These are phyloP conservation scores for Grigorovia yakushimaensis DNA, from an alignment of 805 yeast genomes.

Conservation along the genomic window DNA sequence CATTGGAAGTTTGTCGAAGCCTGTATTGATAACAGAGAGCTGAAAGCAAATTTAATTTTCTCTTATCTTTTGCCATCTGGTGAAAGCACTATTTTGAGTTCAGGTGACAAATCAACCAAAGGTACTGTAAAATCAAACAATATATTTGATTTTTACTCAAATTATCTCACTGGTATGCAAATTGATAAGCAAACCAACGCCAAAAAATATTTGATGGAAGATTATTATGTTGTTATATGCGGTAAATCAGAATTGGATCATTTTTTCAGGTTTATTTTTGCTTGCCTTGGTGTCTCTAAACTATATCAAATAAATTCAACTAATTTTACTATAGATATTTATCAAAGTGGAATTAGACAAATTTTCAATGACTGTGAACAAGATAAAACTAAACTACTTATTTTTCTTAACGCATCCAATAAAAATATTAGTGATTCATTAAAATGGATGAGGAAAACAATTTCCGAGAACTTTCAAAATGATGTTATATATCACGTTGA, in stretches of 20 bases:
- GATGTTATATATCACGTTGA: conserved; percentile 12
- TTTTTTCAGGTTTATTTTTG: conserved; percentile 20
- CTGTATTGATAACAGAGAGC: conserved; percentile 27
- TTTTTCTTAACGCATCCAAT: conserved; percentile 15
- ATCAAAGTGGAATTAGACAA: background rate
- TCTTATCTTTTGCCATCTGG: conserved; percentile 68
- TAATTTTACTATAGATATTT: background rate
- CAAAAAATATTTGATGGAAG: conserved; percentile 17
- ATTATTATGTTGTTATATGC: conserved; percentile 29
- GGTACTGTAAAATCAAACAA: conserved; percentile 40
- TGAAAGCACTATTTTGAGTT: conserved; percentile 36
- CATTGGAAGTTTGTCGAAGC: conserved; percentile 48
- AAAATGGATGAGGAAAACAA: conserved; percentile 3
- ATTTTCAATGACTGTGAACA: background rate
- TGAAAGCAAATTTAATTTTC: conserved; percentile 30
- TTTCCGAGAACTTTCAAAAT: conserved; percentile 1
- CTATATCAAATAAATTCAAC: conserved; percentile 6
- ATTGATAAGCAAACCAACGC: conserved; percentile 34
- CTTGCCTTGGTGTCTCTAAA: conserved; percentile 15
- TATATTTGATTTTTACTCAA: conserved; percentile 34
- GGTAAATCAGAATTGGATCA: conserved; percentile 21
- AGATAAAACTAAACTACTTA: conserved; percentile 5
- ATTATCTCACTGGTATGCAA: conserved; percentile 24
- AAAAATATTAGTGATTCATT: conserved; percentile 6
- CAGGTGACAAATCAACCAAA: conserved; percentile 3